phyloP scores from a whole-genome alignment of 192 early-diverging fungal species.

The Polychytrium aggregatum region DNA sequence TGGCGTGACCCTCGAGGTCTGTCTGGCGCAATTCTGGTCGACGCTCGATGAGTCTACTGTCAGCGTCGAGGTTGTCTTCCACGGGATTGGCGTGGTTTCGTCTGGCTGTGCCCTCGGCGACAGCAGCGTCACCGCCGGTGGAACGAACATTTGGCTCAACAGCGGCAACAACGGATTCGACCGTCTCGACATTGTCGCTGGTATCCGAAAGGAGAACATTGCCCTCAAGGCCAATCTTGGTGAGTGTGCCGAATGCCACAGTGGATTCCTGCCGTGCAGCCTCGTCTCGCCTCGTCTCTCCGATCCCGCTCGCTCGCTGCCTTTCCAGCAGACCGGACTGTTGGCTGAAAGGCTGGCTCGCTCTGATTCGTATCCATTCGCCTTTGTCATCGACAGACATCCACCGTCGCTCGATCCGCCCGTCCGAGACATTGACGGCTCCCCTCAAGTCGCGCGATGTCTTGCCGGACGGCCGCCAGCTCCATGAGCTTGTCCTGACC shows the following conservation, averaged over 20 bases:
- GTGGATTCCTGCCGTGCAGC: no score
- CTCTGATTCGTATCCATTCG: no score
- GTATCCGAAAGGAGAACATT: constrained; percentile 61
- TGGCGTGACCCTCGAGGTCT: constrained; percentile 64
- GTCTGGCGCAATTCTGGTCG: constrained; percentile 86
- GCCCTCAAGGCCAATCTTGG: constrained; percentile 31
- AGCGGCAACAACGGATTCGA: constrained; percentile 42
- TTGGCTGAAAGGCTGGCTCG: no score
- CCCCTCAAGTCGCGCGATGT: constrained; percentile 69
- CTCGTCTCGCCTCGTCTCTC: no score
- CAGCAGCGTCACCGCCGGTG: no score
- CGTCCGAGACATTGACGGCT: constrained; percentile 45
- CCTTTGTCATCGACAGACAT: constrained; percentile 41
- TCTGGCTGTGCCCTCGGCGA: no score
- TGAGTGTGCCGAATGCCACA: constrained; percentile 4
- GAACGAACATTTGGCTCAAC: no score
- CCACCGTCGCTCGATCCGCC: constrained; percentile 57
- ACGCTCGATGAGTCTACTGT: constrained; percentile 57
- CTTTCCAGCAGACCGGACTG: no score
- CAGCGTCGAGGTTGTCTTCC: constrained; percentile 64
- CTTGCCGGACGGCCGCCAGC: constrained; percentile 49
- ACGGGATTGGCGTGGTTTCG: constrained; percentile 53
- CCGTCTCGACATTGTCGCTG: constrained; percentile 59
- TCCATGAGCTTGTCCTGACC: constrained; percentile 64
- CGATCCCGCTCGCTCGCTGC: no score